Evolutionary conservation across 2,329 filamentous ascomycete genomes (phyloP), one percentile per base, ranked within the genome.

Genomic region (Aspergillus sp.): DNA sequence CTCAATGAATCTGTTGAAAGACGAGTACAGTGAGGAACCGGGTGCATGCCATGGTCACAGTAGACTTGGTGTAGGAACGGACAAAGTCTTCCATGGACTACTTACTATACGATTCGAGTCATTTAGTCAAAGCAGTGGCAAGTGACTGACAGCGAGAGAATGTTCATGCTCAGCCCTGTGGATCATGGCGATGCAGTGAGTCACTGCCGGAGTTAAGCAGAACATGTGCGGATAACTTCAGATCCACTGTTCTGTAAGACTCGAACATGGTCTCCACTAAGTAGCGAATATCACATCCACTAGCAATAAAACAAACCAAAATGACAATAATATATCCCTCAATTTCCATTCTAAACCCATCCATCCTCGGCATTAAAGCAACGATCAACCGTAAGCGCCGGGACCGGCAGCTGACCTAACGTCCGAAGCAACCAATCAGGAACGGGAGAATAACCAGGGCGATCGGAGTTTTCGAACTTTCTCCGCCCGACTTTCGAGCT

Each of bases 391-490:
- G 49, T 51, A 59, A 58, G 28, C 7, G 13, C 56, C 59, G 57
- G 32, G 56, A 28, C 36, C 19, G 49, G 32, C 15, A 17, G 23
- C 32, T 56, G 62, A 59, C 61, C 62, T 62, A 62, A 23, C 23
- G 5, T 3, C 13, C 2, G 5, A 4, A 5, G 4, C 45, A 21
- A 53, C 66, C 64, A 68, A 68, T 67, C 54, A 61, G 10, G 21
- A 12, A 1, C n/a, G 19, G 21, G 2, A 12, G 47, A 59, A 58
- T 59, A 54, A 43, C 30, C 63, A 64, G 59, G 59, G 61, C 61
- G 56, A 53, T 63, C 62, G 67, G 69, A 67, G 67, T 67, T 70
- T 72, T 68, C 61, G 62, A 59, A 55, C 43, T 54, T 62, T 61
- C 62, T 66, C 65, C 65, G 62, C 67, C 68, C 61, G 52, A 32